phyloP scores from a whole-genome alignment of 2,329 filamentous ascomycete species.

The Westerdykella aurantiaca region DNA sequence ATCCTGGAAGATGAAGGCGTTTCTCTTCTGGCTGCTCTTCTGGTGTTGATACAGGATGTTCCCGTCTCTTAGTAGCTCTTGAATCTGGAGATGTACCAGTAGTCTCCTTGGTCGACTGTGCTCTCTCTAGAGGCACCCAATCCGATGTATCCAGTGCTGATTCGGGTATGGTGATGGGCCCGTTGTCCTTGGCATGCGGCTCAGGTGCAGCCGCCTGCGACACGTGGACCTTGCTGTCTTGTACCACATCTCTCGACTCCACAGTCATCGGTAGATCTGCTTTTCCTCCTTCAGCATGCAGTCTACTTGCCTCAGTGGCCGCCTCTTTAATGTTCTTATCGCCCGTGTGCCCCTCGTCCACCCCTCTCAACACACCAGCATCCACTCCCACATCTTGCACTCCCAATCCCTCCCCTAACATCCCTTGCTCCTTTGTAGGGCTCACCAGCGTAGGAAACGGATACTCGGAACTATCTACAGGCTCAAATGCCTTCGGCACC shows the following conservation, averaged over 20 bases:
- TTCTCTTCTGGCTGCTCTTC: slow-evolving; percentile 32
- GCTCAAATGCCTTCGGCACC: slow-evolving; percentile 8
- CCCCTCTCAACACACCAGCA: slow-evolving; percentile 16
- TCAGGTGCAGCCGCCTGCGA: slow-evolving; percentile 10
- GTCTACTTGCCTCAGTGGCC: slow-evolving; percentile 6
- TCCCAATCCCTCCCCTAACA: slow-evolving; percentile 36
- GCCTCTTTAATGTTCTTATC: slow-evolving; percentile 2
- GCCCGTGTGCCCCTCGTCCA: slow-evolving; percentile 4
- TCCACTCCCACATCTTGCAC: slow-evolving; percentile 30
- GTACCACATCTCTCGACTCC: slow-evolving; percentile 3
- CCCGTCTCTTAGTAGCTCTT: slow-evolving; percentile 27
- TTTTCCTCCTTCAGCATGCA: slow-evolving; percentile 5
- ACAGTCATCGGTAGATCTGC: slow-evolving; percentile 2
- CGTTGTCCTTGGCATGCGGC: slow-evolving; percentile 8
- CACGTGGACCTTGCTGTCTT: slow-evolving; percentile 10
- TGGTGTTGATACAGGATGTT: slow-evolving; percentile 27
- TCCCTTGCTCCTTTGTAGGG: slow-evolving; percentile 15
- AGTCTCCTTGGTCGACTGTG: neutral
- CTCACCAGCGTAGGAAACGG: slow-evolving; percentile 17
- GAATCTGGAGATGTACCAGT: neutral
- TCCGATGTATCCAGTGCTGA: neutral
- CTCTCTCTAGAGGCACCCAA: slow-evolving; percentile 2
- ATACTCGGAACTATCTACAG: slow-evolving; percentile 18
- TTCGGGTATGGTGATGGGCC: neutral
- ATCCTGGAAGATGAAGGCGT: slow-evolving; percentile 24